phyloP scores from a whole-genome alignment of 345 rosid species.

The Firmiana major region DNA sequence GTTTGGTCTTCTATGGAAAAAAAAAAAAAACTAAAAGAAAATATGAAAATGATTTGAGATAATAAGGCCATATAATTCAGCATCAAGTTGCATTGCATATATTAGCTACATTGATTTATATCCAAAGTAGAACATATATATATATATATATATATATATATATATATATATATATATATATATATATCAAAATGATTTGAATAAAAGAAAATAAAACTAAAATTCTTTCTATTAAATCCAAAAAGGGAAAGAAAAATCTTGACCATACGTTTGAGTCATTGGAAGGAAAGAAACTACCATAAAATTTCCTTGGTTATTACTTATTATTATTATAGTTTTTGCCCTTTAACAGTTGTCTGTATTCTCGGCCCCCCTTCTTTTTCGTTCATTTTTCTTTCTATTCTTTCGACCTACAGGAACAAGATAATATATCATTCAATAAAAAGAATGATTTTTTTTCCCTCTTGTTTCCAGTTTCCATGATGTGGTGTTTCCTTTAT shows the following conservation, averaged over 20 bases:
- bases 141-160: no score
- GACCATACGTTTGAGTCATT: not conserved
- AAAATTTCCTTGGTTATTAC: no score
- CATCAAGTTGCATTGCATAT: not conserved
- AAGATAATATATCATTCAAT: not conserved
- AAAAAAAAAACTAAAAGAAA: not conserved
- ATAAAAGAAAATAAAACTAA: not conserved
- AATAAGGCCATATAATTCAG: not conserved
- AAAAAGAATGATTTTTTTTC: not conserved
- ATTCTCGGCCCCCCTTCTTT: not conserved
- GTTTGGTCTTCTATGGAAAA: not conserved
- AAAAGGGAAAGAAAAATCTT: not conserved
- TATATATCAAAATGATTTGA: not conserved
- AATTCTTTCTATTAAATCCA: not conserved
- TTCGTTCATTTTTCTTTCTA: not conserved
- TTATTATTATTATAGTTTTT: no score
- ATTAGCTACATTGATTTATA: not conserved
- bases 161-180: no score
- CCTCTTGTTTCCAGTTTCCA: not conserved
- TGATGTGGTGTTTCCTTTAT: not conserved
- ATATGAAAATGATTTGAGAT: not conserved
- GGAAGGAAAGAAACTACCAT: not conserved
- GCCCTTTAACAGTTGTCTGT: not conserved
- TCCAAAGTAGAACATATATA: not conserved
- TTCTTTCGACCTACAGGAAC: constrained; percentile 1